phyloP scores from a whole-genome alignment of 257 asterid species.

The Forsythia suspensa region DNA sequence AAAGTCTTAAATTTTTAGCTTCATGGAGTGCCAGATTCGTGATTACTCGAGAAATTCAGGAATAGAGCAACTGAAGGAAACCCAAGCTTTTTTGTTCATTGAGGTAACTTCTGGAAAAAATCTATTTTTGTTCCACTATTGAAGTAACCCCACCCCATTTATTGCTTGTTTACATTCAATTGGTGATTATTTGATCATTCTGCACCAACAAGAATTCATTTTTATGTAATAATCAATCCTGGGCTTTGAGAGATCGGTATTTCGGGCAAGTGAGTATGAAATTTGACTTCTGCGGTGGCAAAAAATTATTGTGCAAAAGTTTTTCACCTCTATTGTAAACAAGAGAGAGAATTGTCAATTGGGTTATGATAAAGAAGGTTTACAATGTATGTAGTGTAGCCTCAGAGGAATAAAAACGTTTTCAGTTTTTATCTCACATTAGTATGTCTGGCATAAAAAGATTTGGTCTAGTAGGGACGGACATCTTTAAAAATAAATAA shows the following conservation, averaged over 20 bases:
- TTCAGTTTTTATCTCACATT: background rate
- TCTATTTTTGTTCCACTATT: conserved; percentile 4
- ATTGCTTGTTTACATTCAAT: background rate
- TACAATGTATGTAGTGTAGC: background rate
- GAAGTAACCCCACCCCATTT: background rate
- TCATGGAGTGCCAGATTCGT: conserved; percentile 20
- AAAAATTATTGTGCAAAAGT: background rate
- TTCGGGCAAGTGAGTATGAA: background rate
- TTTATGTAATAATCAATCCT: conserved; percentile 11
- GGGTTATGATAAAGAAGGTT: conserved; percentile 9
- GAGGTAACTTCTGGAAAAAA: conserved; percentile 20
- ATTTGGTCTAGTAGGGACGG: no score
- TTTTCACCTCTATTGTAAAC: background rate
- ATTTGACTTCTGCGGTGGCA: background rate
- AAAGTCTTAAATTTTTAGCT: background rate
- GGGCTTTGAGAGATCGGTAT: background rate
- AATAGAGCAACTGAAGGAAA: conserved; percentile 5
- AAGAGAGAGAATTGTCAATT: background rate
- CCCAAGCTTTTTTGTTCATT: conserved; percentile 11
- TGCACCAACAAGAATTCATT: background rate
- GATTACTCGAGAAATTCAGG: background rate
- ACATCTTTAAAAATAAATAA: no score
- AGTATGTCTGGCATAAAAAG: no score
- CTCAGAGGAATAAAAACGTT: background rate
- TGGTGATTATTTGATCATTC: background rate